These are phyloP conservation scores for Phytophthora megakarya DNA, from an alignment of 352 stramenopile species.

Conservation along the genomic window DNA sequence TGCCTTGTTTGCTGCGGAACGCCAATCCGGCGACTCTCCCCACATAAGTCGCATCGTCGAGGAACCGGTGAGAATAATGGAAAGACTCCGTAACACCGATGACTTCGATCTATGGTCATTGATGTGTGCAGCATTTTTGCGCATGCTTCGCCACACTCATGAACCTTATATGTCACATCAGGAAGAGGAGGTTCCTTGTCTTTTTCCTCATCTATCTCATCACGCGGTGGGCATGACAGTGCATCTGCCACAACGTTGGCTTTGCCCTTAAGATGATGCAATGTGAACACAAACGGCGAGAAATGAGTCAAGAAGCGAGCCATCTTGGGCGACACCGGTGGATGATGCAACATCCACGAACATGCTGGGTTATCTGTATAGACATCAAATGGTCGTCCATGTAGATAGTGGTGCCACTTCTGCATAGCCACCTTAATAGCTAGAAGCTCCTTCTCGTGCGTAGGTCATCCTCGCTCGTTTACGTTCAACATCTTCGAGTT, in stretches of 20 bases:
- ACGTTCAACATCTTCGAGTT: constrained; percentile 13
- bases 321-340: constrained; percentile 19
- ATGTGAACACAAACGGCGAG: constrained; percentile 13
- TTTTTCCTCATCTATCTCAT: neutral
- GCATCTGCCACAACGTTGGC: constrained; percentile 8
- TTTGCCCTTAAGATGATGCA: constrained; percentile 18
- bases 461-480: constrained; percentile 16
- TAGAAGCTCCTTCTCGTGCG: constrained; percentile 21
- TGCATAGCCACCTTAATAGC: constrained; percentile 15
- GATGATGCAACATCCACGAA: constrained; percentile 16
- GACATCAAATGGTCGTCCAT: constrained; percentile 13
- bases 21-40: neutral
- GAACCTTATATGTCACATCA: neutral
- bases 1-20: too few species aligned
- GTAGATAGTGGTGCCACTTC: constrained; percentile 20
- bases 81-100: constrained; percentile 2
- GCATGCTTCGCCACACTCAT: constrained; percentile 1
- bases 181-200: neutral
- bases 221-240: neutral
- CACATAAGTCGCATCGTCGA: constrained; percentile 11
- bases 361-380: constrained; percentile 11
- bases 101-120: neutral
- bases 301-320: constrained; percentile 16
- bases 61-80: constrained; percentile 4
- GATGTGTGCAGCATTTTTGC: neutral